Conservation (phyloP, 2,329 filamentous ascomycete species). For the Exophiala alcalophila region DNA sequence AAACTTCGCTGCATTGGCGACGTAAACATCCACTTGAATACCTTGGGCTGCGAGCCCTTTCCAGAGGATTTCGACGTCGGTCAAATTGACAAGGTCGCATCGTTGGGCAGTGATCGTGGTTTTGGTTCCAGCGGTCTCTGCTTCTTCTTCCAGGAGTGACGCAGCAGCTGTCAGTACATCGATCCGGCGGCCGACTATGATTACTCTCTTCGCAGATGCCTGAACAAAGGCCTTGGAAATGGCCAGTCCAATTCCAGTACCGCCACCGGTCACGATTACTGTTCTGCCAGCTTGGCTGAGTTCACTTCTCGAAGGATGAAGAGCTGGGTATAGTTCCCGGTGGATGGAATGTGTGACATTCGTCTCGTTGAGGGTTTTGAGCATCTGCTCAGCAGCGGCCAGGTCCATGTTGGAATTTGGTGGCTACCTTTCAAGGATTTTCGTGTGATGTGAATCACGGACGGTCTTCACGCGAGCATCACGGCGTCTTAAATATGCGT, state of each 20-base stretch:
- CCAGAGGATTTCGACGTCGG: slow-evolving; percentile 4
- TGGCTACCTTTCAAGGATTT: no score
- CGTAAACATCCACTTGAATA: slow-evolving; percentile 7
- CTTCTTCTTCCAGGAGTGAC: slow-evolving; percentile 26
- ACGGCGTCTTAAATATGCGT: no score
- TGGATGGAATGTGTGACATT: no score
- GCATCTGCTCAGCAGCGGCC: no score
- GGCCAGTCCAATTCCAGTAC: slow-evolving; percentile 31
- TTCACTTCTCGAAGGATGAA: slow-evolving; percentile 32
- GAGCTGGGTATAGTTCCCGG: slow-evolving; percentile 34
- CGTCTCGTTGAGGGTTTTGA: no score
- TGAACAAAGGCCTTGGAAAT: slow-evolving; percentile 34
- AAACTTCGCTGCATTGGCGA: slow-evolving; percentile 10
- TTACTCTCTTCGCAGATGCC: slow-evolving; percentile 52
- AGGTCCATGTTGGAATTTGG: no score
- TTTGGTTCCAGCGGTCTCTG: not conserved
- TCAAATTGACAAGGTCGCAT: slow-evolving; percentile 3
- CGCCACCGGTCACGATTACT: slow-evolving; percentile 44
- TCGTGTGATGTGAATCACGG: no score
- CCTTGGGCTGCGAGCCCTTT: slow-evolving; percentile 3
- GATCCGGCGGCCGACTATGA: slow-evolving; percentile 51
- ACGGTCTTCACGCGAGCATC: no score
- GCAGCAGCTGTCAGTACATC: slow-evolving; percentile 4
- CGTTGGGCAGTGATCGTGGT: slow-evolving; percentile 2
- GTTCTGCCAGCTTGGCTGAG: slow-evolving; percentile 44